Evolutionary conservation across 148 eudicot genomes (phyloP).

Genomic region (Nepenthes gracilis): DNA sequence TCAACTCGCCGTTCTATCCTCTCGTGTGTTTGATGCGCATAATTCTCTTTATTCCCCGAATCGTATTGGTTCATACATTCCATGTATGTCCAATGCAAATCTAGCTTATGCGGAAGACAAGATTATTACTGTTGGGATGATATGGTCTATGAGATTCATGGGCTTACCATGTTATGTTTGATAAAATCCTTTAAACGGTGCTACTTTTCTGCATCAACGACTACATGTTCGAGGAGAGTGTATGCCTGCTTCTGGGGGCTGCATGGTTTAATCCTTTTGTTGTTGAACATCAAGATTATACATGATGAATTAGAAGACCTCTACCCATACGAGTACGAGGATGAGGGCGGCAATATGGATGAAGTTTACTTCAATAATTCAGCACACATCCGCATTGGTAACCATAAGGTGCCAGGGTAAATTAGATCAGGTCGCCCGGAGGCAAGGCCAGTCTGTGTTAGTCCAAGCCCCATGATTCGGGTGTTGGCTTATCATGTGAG

Average conservation of each 20-base stretch:
- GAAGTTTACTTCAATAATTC: slow-evolving; percentile 45
- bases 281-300: slow-evolving; percentile 33
- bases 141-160: not conserved
- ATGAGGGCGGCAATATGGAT: slow-evolving; percentile 47
- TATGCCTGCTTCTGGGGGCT: slow-evolving; percentile 73
- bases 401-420: slow-evolving; percentile 73
- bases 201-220: slow-evolving; percentile 51
- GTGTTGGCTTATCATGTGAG: slow-evolving; percentile 55
- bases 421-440: slow-evolving; percentile 72
- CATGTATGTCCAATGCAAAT: too few species aligned
- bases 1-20: too few species aligned
- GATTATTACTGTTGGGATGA: not conserved
- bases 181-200: not conserved
- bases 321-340: slow-evolving; percentile 26
- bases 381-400: slow-evolving; percentile 51
- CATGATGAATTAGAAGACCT: slow-evolving; percentile 28
- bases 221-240: slow-evolving; percentile 80
- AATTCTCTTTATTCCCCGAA: too few species aligned
- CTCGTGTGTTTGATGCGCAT: too few species aligned
- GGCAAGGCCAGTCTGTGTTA: slow-evolving; percentile 47
- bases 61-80: too few species aligned
- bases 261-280: slow-evolving; percentile 67
- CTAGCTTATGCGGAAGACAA: too few species aligned
- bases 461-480: slow-evolving; percentile 21
- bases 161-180: not conserved